Base-by-base conservation (phyloP, 768 basidiomycete species). In the Tephrocybe sp. region DNA sequence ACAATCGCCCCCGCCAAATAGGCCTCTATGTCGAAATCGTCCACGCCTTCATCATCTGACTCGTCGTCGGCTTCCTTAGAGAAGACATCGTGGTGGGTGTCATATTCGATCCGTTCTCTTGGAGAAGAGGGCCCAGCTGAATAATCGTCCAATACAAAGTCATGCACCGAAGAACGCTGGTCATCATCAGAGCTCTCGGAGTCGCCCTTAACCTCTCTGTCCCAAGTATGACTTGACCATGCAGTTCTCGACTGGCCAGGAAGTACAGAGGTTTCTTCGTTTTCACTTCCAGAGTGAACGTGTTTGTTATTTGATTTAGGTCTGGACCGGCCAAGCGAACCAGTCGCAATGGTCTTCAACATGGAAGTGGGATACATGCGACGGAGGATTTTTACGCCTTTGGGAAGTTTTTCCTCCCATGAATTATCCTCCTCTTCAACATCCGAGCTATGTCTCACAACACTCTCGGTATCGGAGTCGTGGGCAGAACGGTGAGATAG, bases 311-410 rank as follows among this genome's bases (percentile, higher is more conserved):
- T 36, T 21, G 56, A 23, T 47, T 61, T 55, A 41, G 23, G n/a
- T 33, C 31, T 13, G 41, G 54, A 44, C 40, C 47, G 5, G n/a
- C n/a, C 36, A 3, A 47, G 45, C 30, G 57, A 60, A 34, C 61
- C 54, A 7, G 33, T 18, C 47, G 66, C 48, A 47, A 73, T 63
- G 38, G 61, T 62, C 13, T 71, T 61, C 39, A 80, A 62, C 76
- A 84, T 77, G 42, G 72, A 73, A 10, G 69, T 69, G 3, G 84
- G 84, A 68, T 82, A 68, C 75, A 86, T 76, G 13, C 69, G 74
- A 30, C 52, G 59, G 15, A 82, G 65, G 4, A 59, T 71, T 29
- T 71, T 75, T 24, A 69, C 43, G 24, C 62, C 57, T 58, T 68
- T 73, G 44, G 64, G 64, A 27, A 31, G n/a, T 30, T 42, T 36